Percentiles rank a stretch among this genome's conserved stretches.
Conservation (phyloP, 78 protist genomes). For the Ministeria vibrans region DNA sequence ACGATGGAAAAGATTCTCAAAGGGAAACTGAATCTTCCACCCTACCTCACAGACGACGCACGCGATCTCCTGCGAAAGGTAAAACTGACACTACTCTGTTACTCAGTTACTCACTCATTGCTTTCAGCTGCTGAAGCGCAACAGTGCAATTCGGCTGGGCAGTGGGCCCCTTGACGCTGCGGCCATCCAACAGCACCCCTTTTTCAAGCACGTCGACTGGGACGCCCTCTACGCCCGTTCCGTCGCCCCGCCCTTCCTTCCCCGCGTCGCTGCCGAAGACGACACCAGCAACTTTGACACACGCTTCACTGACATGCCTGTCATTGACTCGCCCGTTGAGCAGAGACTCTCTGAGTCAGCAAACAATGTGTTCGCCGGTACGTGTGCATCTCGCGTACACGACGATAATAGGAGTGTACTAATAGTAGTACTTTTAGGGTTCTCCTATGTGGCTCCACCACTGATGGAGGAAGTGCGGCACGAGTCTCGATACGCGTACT, state of each 20-base stretch:
- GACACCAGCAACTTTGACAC: conserved; percentile 57
- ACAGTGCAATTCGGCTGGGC: conserved; percentile 9
- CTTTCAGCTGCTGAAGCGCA: conserved; percentile 19
- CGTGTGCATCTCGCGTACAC: not conserved
- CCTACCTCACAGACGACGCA: conserved; percentile 19
- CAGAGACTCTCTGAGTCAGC: not conserved
- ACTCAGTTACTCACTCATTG: not conserved
- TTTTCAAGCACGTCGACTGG: conserved; percentile 67
- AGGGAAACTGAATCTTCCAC: conserved; percentile 12
- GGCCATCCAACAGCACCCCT: conserved; percentile 69
- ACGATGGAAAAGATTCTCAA: conserved; percentile 34
- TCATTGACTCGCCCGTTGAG: conserved; percentile 23
- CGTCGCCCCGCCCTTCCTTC: conserved; percentile 18
- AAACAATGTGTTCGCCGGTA: too few species aligned
- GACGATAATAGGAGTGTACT: not conserved
- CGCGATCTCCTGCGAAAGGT: conserved; percentile 2
- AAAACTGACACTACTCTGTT: not conserved
- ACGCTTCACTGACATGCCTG: conserved; percentile 2
- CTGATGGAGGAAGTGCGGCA: not conserved
- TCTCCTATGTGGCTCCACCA: conserved; percentile 19
- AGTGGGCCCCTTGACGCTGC: conserved; percentile 64
- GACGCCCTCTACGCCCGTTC: conserved; percentile 33
- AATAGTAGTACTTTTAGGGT: not conserved
- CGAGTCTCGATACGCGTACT: not conserved
- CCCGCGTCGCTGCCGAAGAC: conserved; percentile 11